Conservation (phyloP, 257 asterid species). For the Nicotiana paniculata region DNA sequence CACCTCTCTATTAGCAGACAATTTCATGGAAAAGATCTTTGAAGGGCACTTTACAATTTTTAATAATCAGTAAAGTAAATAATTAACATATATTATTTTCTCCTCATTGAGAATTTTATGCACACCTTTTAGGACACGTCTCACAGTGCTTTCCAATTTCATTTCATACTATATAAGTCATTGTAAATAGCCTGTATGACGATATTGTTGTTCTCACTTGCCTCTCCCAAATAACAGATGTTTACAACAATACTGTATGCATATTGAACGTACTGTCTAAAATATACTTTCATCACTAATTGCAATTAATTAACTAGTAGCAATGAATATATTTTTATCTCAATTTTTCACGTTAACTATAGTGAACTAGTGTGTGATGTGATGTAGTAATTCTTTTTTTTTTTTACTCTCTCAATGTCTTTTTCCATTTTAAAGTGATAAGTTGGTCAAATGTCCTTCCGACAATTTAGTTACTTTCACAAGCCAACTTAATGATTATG, state of each 20-base stretch:
- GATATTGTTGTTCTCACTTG: background rate
- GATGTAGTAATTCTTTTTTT: no score
- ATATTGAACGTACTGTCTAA: no score
- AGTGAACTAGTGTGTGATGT: no score
- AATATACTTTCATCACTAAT: no score
- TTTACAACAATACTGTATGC: background rate
- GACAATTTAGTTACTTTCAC: background rate
- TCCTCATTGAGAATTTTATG: background rate
- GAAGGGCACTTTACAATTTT: background rate
- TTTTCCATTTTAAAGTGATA: background rate
- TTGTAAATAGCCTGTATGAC: background rate
- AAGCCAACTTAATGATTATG: background rate
- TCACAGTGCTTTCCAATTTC: background rate
- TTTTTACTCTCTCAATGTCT: no score
- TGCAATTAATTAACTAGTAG: no score
- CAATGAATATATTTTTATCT: no score
- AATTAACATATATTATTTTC: background rate
- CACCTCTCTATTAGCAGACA: background rate
- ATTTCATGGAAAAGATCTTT: background rate
- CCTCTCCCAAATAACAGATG: background rate
- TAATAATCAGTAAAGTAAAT: background rate
- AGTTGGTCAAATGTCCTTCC: background rate
- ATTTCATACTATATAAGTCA: background rate
- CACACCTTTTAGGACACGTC: background rate
- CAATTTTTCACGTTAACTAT: no score